phyloP scores from a whole-genome alignment of 1,284 basidiomycete genomes.

The Sphagnurus paluster region DNA sequence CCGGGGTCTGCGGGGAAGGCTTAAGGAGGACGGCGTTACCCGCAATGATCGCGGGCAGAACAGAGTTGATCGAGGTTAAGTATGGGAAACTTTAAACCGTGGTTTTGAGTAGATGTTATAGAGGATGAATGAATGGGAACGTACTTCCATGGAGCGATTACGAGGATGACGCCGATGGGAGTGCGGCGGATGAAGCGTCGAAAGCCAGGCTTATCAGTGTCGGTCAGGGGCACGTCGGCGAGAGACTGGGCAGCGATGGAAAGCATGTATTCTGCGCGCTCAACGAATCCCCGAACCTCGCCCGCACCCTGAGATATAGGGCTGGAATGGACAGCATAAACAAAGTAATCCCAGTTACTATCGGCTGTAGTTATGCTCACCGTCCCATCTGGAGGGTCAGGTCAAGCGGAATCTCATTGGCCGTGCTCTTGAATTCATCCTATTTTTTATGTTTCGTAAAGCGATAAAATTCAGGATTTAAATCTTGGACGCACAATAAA shows the following conservation, averaged over 20 bases:
- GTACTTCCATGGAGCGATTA: conserved; percentile 91
- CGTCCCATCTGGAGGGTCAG: conserved; percentile 44
- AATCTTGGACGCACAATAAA: conserved; percentile 62
- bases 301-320: conserved; percentile 77
- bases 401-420: conserved; percentile 73
- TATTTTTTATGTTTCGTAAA: conserved; percentile 26
- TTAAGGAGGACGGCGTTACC: conserved; percentile 92
- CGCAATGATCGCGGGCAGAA: conserved; percentile 85
- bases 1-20: conserved; percentile 93
- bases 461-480: background rate
- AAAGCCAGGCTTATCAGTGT: conserved; percentile 83
- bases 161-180: conserved; percentile 86
- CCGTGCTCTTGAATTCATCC: conserved; percentile 75
- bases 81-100: conserved; percentile 74
- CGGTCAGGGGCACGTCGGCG: conserved; percentile 71
- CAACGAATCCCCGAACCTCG: conserved; percentile 81
- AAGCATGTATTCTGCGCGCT: conserved; percentile 83
- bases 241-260: conserved; percentile 80
- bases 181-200: conserved; percentile 79
- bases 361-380: conserved; percentile 23
- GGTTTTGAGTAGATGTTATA: conserved; percentile 1
- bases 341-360: background rate
- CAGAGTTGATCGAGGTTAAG: conserved; percentile 85
- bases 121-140: conserved; percentile 24
- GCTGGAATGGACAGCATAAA: no score